phyloP scores from a whole-genome alignment of 148 eudicot species.

The Polygonum aviculare region DNA sequence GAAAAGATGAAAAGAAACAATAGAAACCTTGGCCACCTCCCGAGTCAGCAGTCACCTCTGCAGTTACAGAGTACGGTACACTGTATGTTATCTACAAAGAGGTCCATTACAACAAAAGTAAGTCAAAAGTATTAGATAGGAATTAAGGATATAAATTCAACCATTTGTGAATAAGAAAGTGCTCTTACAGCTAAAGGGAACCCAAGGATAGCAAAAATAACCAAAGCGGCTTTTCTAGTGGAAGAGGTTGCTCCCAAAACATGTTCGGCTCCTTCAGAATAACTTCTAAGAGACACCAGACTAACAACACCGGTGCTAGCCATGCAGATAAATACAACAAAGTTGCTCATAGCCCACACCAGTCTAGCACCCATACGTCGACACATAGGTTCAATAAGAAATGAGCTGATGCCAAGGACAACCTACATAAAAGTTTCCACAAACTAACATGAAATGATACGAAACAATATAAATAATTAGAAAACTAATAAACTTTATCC shows the following conservation, averaged over 20 bases:
- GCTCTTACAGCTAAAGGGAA: constrained; percentile 85
- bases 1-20: background rate
- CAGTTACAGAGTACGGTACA: constrained; percentile 93
- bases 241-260: constrained; percentile 48
- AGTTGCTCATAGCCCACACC: constrained; percentile 91
- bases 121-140: background rate
- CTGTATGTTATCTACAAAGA: constrained; percentile 68
- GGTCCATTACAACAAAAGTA: background rate
- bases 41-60: constrained; percentile 86
- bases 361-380: constrained; percentile 64
- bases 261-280: constrained; percentile 47
- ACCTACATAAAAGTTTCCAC: constrained; percentile 30
- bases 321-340: constrained; percentile 79
- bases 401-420: constrained; percentile 80
- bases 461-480: background rate
- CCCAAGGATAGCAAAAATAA: constrained; percentile 84
- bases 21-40: constrained; percentile 96
- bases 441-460: background rate
- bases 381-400: constrained; percentile 93
- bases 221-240: constrained; percentile 67
- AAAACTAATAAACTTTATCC: background rate
- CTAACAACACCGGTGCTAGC: constrained; percentile 80
- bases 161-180: constrained; percentile 4
- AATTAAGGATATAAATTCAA: constrained; percentile 2
- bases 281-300: constrained; percentile 48